phyloP scores from a whole-genome alignment of 2,329 filamentous ascomycete species.

The Monilinia fructigena region DNA sequence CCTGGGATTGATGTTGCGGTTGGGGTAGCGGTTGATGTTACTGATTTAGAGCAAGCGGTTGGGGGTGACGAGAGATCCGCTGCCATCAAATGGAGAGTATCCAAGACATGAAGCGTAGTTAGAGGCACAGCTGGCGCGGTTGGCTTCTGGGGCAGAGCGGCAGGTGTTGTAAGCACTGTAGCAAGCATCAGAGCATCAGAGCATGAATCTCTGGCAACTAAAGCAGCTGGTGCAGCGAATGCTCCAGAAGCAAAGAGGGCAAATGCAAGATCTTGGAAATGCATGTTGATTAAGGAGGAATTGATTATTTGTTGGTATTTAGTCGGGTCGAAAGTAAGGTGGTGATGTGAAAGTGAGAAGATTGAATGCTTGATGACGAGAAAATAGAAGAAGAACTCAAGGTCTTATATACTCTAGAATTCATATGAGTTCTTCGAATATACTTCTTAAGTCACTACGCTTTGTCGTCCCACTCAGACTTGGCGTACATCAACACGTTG shows the following conservation, averaged over 20 bases:
- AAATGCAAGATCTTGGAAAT: conserved; percentile 12
- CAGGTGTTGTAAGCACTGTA: neutral
- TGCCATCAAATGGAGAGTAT: conserved; percentile 1
- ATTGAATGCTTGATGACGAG: neutral
- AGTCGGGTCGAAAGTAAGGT: neutral
- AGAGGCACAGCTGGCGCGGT: conserved; percentile 2
- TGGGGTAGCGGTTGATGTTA: neutral
- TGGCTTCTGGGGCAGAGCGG: neutral
- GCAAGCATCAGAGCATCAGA: conserved; percentile 3
- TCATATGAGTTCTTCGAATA: neutral
- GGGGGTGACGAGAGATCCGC: neutral
- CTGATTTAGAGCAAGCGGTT: conserved; percentile 9
- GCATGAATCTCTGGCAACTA: conserved; percentile 3
- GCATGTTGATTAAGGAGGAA: neutral
- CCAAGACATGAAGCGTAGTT: neutral
- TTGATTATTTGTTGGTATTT: neutral
- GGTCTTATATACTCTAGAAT: neutral
- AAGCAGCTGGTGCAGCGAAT: conserved; percentile 11
- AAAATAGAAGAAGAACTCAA: neutral
- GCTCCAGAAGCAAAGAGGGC: conserved; percentile 11
- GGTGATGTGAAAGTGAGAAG: neutral
- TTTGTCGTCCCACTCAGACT: neutral
- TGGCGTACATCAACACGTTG: neutral
- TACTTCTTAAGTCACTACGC: neutral
- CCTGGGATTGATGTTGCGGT: neutral